These are phyloP conservation scores for Penicillium flavigenum DNA, from an alignment of 495 filamentous ascomycete genomes.

Conservation along the genomic window DNA sequence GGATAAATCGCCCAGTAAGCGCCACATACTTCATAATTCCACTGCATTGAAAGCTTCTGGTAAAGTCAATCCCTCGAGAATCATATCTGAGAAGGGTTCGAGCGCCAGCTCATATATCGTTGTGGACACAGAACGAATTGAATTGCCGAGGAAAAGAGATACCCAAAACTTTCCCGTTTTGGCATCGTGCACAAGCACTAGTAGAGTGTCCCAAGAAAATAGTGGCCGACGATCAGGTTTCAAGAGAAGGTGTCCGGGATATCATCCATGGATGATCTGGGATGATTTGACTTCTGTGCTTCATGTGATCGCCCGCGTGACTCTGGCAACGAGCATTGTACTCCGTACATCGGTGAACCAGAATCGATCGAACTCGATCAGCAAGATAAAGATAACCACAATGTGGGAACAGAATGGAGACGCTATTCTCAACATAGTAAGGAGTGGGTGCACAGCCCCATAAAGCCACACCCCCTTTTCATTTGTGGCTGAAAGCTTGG, in stretches of 20 bases:
- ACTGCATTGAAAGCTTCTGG: too few relatives aligned
- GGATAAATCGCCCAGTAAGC: too few relatives aligned
- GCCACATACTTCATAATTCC: too few relatives aligned
- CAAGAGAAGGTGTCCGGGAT: not conserved
- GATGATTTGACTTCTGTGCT: not conserved
- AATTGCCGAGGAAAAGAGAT: not conserved
- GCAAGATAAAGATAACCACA: not conserved
- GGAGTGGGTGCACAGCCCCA: not conserved
- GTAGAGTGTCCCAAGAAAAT: not conserved
- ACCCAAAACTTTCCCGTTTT: not conserved
- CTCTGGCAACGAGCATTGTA: too few relatives aligned
- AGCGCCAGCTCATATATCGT: not conserved
- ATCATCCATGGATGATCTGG: conserved; percentile 1
- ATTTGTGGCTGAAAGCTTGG: conserved; percentile 3
- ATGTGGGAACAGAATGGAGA: conserved; percentile 1
- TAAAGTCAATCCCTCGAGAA: too few relatives aligned
- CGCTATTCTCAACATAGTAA: conserved; percentile 1
- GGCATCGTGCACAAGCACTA: not conserved
- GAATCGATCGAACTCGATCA: not conserved
- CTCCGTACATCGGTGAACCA: not conserved
- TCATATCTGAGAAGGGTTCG: too few relatives aligned
- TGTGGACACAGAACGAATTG: not conserved
- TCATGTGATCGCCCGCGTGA: too few relatives aligned
- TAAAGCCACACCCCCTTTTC: conserved; percentile 1
- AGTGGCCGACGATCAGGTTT: conserved; percentile 4